phyloP scores from a whole-genome alignment of 176 grass and related monocot genomes.

The Lolium rigidum region DNA sequence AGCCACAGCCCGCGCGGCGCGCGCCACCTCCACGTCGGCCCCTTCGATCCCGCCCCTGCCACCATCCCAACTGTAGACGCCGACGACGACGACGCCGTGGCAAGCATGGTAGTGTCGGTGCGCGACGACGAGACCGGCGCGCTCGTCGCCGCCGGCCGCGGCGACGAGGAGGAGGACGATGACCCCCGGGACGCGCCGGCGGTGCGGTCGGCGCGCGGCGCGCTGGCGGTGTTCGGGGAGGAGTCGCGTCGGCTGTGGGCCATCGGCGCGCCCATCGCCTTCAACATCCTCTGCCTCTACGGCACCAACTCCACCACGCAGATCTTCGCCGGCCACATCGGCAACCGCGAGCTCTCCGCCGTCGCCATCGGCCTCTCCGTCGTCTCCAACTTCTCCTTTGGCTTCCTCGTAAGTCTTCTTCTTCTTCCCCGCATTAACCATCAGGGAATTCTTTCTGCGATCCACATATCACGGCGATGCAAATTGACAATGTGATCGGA shows the following conservation, averaged over 20 bases:
- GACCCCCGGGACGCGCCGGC: slow-evolving; percentile 36
- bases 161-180: background rate
- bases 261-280: slow-evolving; percentile 77
- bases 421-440: background rate
- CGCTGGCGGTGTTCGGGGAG: slow-evolving; percentile 47
- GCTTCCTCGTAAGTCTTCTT: slow-evolving; percentile 61
- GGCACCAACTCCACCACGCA: slow-evolving; percentile 78
- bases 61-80: background rate
- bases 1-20: slow-evolving; percentile 28
- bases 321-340: slow-evolving; percentile 80
- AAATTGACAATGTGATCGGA: background rate
- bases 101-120: slow-evolving; percentile 27
- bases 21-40: background rate
- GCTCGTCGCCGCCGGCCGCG: slow-evolving; percentile 11
- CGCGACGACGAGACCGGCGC: slow-evolving; percentile 49
- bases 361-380: slow-evolving; percentile 71
- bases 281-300: slow-evolving; percentile 80
- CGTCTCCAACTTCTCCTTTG: slow-evolving; percentile 87
- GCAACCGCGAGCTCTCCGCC: slow-evolving; percentile 84
- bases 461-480: background rate
- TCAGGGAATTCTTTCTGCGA: background rate
- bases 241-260: slow-evolving; percentile 63
- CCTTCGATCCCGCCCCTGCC: background rate
- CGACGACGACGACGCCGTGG: background rate
- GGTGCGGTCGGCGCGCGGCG: slow-evolving; percentile 42